Percentiles rank a stretch among this genome's conserved stretches.
phyloP scores from a whole-genome alignment of 805 yeast species.

The Myxozyma neglecta region DNA sequence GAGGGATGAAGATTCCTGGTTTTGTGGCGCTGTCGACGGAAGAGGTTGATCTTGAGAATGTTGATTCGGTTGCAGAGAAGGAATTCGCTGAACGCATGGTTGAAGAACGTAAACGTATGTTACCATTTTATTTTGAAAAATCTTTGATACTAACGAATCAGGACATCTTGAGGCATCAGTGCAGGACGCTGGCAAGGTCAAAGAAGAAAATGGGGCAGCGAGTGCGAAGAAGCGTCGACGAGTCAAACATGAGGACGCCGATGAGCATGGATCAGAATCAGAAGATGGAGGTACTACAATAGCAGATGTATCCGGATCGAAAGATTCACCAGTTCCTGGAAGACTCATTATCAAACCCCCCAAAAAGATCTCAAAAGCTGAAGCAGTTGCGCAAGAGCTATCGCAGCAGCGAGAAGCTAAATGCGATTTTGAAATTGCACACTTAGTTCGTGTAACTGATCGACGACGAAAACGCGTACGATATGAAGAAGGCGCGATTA shows the following conservation, averaged over 20 bases:
- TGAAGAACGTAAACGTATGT: slow-evolving; percentile 25
- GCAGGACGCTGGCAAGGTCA: not conserved
- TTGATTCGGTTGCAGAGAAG: slow-evolving; percentile 47
- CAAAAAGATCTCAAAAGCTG: slow-evolving; percentile 10
- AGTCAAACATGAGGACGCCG: slow-evolving; percentile 6
- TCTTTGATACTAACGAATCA: not conserved
- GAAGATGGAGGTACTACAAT: slow-evolving; percentile 11
- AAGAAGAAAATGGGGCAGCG: not conserved
- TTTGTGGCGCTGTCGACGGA: slow-evolving; percentile 37
- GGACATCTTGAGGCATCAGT: slow-evolving; percentile 14
- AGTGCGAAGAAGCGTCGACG: slow-evolving; percentile 7
- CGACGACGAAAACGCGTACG: slow-evolving; percentile 33
- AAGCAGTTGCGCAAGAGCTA: slow-evolving; percentile 23
- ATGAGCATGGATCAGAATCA: slow-evolving; percentile 5
- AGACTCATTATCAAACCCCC: slow-evolving; percentile 10
- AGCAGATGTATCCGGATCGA: not conserved
- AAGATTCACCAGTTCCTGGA: slow-evolving; percentile 3
- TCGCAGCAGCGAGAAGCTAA: slow-evolving; percentile 16
- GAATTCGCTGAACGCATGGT: slow-evolving; percentile 47
- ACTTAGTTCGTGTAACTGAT: slow-evolving; percentile 30
- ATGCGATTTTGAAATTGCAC: slow-evolving; percentile 33
- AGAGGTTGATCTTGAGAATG: slow-evolving; percentile 42
- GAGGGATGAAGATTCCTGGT: slow-evolving; percentile 47
- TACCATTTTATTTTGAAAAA: not conserved
- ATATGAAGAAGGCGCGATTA: slow-evolving; percentile 34